Conservation (phyloP, 2,329 filamentous ascomycete species). For the Exutisphaerella laricina region DNA sequence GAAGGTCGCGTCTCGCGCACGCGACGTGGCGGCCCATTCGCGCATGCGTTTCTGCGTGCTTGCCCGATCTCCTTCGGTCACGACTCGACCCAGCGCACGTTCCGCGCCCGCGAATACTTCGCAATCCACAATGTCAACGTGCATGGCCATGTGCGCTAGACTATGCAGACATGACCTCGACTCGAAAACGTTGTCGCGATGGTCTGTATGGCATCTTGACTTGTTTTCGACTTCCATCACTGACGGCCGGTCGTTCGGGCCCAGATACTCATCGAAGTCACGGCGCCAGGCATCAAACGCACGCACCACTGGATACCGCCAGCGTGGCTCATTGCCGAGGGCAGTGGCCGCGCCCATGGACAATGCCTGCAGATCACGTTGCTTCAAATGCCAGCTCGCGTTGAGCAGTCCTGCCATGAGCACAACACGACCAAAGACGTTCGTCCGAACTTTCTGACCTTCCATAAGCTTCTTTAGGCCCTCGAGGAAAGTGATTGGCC, state of each 20-base stretch:
- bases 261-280: slow-evolving; percentile 79
- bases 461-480: slow-evolving; percentile 85
- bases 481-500: slow-evolving; percentile 81
- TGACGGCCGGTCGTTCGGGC: slow-evolving; percentile 45
- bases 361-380: slow-evolving; percentile 86
- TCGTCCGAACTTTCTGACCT: slow-evolving; percentile 78
- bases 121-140: slow-evolving; percentile 94
- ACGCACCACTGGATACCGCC: slow-evolving; percentile 75
- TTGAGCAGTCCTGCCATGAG: slow-evolving; percentile 91
- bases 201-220: slow-evolving; percentile 28
- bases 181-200: slow-evolving; percentile 73
- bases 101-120: slow-evolving; percentile 91
- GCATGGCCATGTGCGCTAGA: slow-evolving; percentile 94
- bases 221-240: slow-evolving; percentile 31
- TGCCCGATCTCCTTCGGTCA: slow-evolving; percentile 74
- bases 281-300: slow-evolving; percentile 93
- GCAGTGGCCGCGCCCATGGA: slow-evolving; percentile 75
- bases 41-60: slow-evolving; percentile 78
- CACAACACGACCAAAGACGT: slow-evolving; percentile 86
- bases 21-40: slow-evolving; percentile 85
- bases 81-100: slow-evolving; percentile 75
- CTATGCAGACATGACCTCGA: slow-evolving; percentile 86
- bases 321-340: slow-evolving; percentile 82
- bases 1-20: slow-evolving; percentile 84
- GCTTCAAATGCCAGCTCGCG: slow-evolving; percentile 96